Base-by-base conservation (phyloP, 768 basidiomycete genomes). In the Candolleomyces eurysporus region DNA sequence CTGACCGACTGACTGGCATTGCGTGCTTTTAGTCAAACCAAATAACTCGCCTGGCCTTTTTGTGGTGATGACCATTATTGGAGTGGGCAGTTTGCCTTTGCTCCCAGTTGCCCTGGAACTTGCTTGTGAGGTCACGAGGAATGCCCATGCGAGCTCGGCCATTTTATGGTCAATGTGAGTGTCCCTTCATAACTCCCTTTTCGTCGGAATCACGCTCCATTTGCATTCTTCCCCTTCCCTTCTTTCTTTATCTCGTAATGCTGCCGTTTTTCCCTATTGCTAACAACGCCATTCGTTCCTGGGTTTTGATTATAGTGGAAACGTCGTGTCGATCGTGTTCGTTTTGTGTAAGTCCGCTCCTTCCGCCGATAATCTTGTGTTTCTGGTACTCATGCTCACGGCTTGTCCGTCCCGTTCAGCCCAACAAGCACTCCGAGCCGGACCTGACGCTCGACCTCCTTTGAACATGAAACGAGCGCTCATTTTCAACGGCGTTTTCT, bases 31-130 rank as follows among this genome's bases (percentile, higher is more conserved):
- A 90, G 91, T 89, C 42, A 83, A 78, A 61, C 85, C 84, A 9
- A 68, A 89, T 64, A 86, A 92, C 64, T 69, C 74, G 0, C 85
- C 71, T 1, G 85, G 77, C 0, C 71, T 94, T 9, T 94, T 85
- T 69, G 80, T 78, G 4, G 77, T 94, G 51, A 86, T 90, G 77
- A 81, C 81, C 4, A 69, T 94, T 36, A 81, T 93, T 36, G 93
- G 93, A 16, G 73, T 83, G 14, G 73, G 80, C 51, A 86, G 86
- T 3, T 64, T 94, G 59, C 82, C 86, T 2, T 81, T 94, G 75
- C 80, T 95, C 2, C 91, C 92, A 1, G 79, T 94, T 32, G 86
- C 78, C 1, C 75, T 95, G 59, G 92, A 95, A 68, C 82, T 95
- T 21, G 88, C 83, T 14, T 89, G 87, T 43, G 93, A 95, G 70